Percentiles rank a stretch among this genome's conserved stretches.
These are phyloP conservation scores for Excoecaria cochinchinensis DNA, from an alignment of 345 rosid species.

Conservation along the genomic window DNA sequence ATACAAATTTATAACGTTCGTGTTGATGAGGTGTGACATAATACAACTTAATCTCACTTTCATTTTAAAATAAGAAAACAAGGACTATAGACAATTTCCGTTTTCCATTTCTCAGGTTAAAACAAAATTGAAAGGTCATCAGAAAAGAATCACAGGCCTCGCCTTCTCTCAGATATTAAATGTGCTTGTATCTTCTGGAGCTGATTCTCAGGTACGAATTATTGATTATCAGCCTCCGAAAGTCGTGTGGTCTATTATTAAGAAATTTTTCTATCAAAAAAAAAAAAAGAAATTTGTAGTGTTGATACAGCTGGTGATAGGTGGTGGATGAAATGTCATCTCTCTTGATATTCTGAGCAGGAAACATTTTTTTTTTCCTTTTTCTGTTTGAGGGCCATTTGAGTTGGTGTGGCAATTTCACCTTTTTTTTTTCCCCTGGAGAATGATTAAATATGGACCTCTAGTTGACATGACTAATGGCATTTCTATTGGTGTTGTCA, in stretches of 20 bases:
- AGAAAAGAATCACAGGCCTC: constrained; percentile 84
- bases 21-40: constrained; percentile 53
- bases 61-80: constrained; percentile 12
- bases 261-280: too few relatives aligned
- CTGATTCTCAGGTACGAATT: constrained; percentile 68
- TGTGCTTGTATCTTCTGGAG: constrained; percentile 87
- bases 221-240: neutral
- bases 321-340: too few relatives aligned
- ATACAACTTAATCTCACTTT: constrained; percentile 12
- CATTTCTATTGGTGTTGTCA: constrained; percentile 3
- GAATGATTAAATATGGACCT: constrained; percentile 8
- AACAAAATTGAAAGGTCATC: constrained; percentile 74
- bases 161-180: constrained; percentile 70
- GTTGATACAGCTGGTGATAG: too few relatives aligned
- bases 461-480: neutral
- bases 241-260: neutral
- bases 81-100: neutral
- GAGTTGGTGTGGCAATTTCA: neutral
- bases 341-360: neutral
- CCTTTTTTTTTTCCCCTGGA: constrained; percentile 10
- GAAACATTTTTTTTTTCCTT: neutral
- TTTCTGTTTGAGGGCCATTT: neutral
- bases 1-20: constrained; percentile 68
- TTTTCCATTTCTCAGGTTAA: constrained; percentile 45
- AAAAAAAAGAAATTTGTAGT: too few relatives aligned